These are phyloP conservation scores for Penicillium waksmanii DNA, from an alignment of 495 filamentous ascomycete genomes.

Conservation along the genomic window DNA sequence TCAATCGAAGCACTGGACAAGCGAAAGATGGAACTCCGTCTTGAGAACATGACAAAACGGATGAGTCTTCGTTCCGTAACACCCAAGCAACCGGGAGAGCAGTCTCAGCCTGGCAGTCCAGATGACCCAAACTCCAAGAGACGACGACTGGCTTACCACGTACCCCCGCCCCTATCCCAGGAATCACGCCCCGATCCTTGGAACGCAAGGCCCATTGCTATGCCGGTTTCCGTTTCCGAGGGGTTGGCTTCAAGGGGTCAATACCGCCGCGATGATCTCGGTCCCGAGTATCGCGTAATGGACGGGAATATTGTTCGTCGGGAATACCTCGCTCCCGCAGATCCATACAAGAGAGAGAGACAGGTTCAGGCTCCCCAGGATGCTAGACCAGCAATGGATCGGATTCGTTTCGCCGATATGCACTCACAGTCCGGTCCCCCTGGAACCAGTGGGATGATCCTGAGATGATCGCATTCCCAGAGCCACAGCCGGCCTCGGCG, in stretches of 20 bases:
- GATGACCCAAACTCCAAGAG: slow-evolving; percentile 36
- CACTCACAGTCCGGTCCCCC: slow-evolving; percentile 16
- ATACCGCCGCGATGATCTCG: slow-evolving; percentile 26
- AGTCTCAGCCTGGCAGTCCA: slow-evolving; percentile 13
- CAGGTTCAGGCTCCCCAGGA: slow-evolving; percentile 16
- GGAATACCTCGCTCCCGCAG: slow-evolving; percentile 1
- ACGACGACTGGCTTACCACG: slow-evolving; percentile 36
- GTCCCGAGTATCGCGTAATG: slow-evolving; percentile 22
- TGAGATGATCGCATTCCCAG: slow-evolving; percentile 23
- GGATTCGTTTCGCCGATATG: slow-evolving; percentile 18
- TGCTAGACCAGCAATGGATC: slow-evolving; percentile 23
- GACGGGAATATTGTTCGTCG: slow-evolving; percentile 13
- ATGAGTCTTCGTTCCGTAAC: slow-evolving; percentile 47
- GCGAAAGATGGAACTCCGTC: slow-evolving; percentile 31
- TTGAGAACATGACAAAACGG: slow-evolving; percentile 37
- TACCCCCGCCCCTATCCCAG: slow-evolving; percentile 9
- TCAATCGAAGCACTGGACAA: slow-evolving; percentile 44
- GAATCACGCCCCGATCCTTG: slow-evolving; percentile 17
- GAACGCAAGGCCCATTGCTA: slow-evolving; percentile 19
- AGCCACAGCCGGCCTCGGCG: slow-evolving; percentile 13
- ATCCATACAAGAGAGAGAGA: not conserved
- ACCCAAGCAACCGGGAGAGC: slow-evolving; percentile 29
- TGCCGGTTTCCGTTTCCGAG: slow-evolving; percentile 16
- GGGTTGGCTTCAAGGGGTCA: slow-evolving; percentile 20
- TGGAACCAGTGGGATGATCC: slow-evolving; percentile 18